Evolutionary conservation across 495 filamentous ascomycete species (phyloP), one percentile per base, ranked within the genome.

Genomic region (Neurospora sublineolata): DNA sequence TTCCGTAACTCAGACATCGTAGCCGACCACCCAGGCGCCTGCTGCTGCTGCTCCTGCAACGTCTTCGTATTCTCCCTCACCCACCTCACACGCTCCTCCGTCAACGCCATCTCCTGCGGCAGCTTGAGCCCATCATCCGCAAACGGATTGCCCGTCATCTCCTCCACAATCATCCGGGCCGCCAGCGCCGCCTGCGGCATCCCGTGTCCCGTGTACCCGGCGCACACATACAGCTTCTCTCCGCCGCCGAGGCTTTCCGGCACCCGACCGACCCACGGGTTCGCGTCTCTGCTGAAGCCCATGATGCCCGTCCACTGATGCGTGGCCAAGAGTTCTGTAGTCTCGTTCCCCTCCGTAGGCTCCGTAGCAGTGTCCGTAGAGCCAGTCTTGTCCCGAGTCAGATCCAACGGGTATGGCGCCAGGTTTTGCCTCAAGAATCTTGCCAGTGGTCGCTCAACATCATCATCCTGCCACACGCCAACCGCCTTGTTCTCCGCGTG

Each of bases 221-320:
- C 89, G 71, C 85, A 85, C 5, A 64, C 3, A 33, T 16, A 64
- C 52, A 70, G 4, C 7, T 46, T 71, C 60, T 75, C 75, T 58
- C 82, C 80, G 72, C 83, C 75, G 30, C 79, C 79, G 16, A 84
- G 72, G 4, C 80, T 78, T 18, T 82, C 78, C 0, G 84, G 87
- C 36, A 89, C 88, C 30, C 78, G 79, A 0, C 88, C 89, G 20
- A 92, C 91, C 88, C 85, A 94, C 0, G 93, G 91, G 27, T 86
- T 79, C 0, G 85, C 82, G 76, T 95, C 93, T 0, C 88, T 80
- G 37, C 84, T 89, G 77, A 90, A 94, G 0, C 89, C 92, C 93
- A 94, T 95, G 70, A 92, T 91, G 0, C 93, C 93, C 0, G 89
- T 91, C 93, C 93, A 97, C 77, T 92, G 86, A 72, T 83, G 83